Evolutionary conservation across 768 basidiomycete species (phyloP).

Genomic region (Melanogaster broomeanus): DNA sequence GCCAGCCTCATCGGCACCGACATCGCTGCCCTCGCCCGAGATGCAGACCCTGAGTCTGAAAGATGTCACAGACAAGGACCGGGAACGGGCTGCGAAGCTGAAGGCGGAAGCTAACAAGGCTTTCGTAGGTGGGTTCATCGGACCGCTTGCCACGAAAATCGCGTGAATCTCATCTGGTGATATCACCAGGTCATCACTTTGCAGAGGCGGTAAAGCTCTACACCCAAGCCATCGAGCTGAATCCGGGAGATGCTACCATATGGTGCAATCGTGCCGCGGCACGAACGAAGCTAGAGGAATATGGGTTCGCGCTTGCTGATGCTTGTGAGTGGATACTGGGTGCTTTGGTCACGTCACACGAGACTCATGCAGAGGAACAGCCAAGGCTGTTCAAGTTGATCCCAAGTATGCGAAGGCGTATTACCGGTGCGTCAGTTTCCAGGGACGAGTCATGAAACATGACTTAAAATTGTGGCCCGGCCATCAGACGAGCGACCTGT

Average conservation of each 20-base stretch:
- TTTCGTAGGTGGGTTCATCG: constrained; percentile 55
- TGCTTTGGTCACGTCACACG: constrained; percentile 8
- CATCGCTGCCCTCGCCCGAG: constrained; percentile 62
- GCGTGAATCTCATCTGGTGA: background rate
- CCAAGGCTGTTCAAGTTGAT: constrained; percentile 85
- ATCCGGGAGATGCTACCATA: constrained; percentile 84
- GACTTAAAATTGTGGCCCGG: constrained; percentile 2
- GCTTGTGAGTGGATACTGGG: constrained; percentile 59
- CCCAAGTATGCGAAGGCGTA: constrained; percentile 89
- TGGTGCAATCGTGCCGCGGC: constrained; percentile 96
- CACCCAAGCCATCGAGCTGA: constrained; percentile 79
- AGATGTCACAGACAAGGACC: constrained; percentile 72
- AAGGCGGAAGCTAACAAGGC: constrained; percentile 90
- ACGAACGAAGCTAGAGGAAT: constrained; percentile 91
- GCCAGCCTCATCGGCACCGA: constrained; percentile 52
- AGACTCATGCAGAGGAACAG: constrained; percentile 39
- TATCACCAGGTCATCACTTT: constrained; percentile 68
- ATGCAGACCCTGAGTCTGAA: constrained; percentile 50
- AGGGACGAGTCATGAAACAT: background rate
- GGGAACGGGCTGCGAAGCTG: constrained; percentile 62
- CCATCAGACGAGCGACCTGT: constrained; percentile 80
- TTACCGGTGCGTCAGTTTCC: constrained; percentile 57
- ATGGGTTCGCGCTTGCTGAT: constrained; percentile 89
- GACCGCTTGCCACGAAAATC: background rate
- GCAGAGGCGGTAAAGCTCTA: constrained; percentile 76